phyloP scores from a whole-genome alignment of 73 alveolate species.

The Breviolum minutum region DNA sequence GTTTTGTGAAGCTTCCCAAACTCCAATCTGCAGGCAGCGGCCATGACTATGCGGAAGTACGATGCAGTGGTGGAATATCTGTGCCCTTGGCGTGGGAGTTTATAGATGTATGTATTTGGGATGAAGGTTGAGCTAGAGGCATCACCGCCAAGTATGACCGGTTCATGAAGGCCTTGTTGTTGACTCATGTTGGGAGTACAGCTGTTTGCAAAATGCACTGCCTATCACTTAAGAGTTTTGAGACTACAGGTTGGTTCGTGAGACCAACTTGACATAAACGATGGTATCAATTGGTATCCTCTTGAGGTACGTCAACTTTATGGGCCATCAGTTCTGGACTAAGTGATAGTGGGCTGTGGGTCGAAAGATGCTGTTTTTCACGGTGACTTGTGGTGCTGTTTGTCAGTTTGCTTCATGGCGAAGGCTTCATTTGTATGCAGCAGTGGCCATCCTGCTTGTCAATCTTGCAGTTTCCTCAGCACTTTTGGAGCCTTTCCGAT shows the following conservation, averaged over 20 bases:
- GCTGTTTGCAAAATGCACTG: not conserved
- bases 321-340: conserved; percentile 61
- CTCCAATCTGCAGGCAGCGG: conserved; percentile 26
- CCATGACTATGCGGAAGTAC: conserved; percentile 5
- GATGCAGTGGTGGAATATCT: conserved; percentile 64
- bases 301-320: conserved; percentile 68
- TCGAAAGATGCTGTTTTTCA: not conserved
- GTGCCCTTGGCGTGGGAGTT: conserved; percentile 12
- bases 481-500: not conserved
- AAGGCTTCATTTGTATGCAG: conserved; percentile 85
- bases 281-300: not conserved
- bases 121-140: not conserved
- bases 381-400: too few species aligned
- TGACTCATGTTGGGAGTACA: not conserved
- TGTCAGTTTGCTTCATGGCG: not conserved
- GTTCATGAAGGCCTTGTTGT: not conserved
- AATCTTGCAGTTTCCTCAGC: conserved; percentile 20
- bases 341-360: not conserved
- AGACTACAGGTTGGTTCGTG: too few species aligned
- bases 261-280: too few species aligned
- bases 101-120: too few species aligned
- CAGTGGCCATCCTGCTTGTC: conserved; percentile 55
- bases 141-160: not conserved
- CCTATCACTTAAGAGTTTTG: not conserved
- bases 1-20: not conserved